These are phyloP conservation scores for Aciculosporium take DNA, from an alignment of 2,329 filamentous ascomycete genomes.

Conservation along the genomic window DNA sequence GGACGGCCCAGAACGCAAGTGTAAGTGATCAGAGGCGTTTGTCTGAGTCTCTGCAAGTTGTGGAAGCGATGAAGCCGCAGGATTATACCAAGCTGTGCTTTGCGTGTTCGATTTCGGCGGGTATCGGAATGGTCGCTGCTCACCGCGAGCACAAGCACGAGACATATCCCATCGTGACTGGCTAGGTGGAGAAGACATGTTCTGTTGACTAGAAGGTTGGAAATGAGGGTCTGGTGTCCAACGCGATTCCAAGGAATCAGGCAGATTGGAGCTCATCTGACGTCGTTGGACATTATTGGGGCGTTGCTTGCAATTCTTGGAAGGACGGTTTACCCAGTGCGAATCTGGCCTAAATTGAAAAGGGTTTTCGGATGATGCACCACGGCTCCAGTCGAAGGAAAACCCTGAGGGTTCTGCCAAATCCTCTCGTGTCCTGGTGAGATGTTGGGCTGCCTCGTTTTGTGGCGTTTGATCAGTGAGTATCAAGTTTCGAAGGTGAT, in stretches of 20 bases:
- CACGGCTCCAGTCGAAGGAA: not conserved
- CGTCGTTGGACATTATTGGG: conserved; percentile 48
- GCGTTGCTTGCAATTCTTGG: conserved; percentile 7
- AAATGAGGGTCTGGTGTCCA: not conserved
- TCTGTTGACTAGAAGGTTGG: not conserved
- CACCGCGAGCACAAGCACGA: not conserved
- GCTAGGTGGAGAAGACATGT: not conserved
- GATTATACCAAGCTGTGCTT: not conserved
- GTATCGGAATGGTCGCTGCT: not conserved
- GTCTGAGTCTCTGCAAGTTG: not conserved
- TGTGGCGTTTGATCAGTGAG: conserved; percentile 30
- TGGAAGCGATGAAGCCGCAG: not conserved
- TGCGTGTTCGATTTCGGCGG: not conserved
- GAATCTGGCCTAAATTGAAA: not conserved
- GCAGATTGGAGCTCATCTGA: conserved; percentile 45
- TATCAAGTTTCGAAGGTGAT: conserved; percentile 45
- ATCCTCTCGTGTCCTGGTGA: not conserved
- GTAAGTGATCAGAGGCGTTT: not conserved
- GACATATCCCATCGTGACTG: not conserved
- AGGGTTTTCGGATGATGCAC: not conserved
- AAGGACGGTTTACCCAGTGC: conserved; percentile 10
- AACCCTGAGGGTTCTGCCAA: not conserved
- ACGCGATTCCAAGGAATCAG: conserved; percentile 38
- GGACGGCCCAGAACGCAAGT: not conserved
- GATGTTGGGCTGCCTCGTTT: not conserved